Percentiles rank a stretch among this genome's conserved stretches.
phyloP scores from a whole-genome alignment of 345 rosid species.

The Lumnitzera racemosa region DNA sequence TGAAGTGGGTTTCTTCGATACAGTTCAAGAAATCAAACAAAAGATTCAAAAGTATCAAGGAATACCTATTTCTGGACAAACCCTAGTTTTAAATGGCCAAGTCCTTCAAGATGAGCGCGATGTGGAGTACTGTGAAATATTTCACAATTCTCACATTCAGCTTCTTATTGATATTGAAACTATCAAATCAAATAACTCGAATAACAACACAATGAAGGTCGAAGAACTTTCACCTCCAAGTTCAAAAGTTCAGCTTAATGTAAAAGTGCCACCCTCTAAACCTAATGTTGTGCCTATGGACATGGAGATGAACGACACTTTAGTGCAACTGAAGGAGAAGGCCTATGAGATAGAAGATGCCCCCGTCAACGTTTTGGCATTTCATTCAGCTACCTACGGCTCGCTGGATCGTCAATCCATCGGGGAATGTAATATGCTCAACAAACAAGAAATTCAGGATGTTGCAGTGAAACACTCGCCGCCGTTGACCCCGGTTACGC shows the following conservation, averaged over 20 bases:
- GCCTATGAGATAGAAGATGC: conserved; percentile 30
- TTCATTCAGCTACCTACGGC: conserved; percentile 24
- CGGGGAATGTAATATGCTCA: conserved; percentile 22
- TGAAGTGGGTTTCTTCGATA: conserved; percentile 71
- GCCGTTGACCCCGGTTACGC: conserved; percentile 7
- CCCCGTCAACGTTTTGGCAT: conserved; percentile 15
- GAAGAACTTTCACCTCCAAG: conserved; percentile 20
- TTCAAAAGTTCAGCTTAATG: conserved; percentile 24
- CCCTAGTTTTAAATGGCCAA: conserved; percentile 54
- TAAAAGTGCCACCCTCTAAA: conserved; percentile 32
- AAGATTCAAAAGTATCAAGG: conserved; percentile 61
- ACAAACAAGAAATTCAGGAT: conserved; percentile 31
- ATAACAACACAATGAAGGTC: conserved; percentile 10
- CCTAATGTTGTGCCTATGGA: conserved; percentile 9
- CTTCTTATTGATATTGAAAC: conserved; percentile 28
- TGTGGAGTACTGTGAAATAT: conserved; percentile 47
- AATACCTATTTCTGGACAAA: conserved; percentile 48
- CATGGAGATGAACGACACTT: conserved; percentile 28
- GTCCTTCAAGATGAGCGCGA: conserved; percentile 55
- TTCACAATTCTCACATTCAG: conserved; percentile 53
- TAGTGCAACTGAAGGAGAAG: conserved; percentile 37
- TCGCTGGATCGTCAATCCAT: conserved; percentile 27
- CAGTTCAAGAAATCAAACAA: conserved; percentile 66
- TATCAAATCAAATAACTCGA: background rate
- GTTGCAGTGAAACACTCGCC: conserved; percentile 1